These are phyloP conservation scores for Stramenopiles sp. DNA, from an alignment of 352 stramenopile genomes.

Conservation along the genomic window DNA sequence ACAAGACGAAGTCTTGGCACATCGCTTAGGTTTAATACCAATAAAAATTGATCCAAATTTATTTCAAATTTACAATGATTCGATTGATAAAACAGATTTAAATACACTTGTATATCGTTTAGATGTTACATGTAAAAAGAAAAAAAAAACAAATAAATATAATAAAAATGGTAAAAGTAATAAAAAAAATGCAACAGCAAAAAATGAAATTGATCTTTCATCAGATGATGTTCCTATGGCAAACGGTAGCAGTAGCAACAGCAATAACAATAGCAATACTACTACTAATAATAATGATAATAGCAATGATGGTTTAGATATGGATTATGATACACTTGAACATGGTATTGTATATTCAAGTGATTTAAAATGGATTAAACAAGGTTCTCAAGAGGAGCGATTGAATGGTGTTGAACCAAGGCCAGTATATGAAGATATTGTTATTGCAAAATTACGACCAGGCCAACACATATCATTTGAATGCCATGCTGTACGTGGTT, in stretches of 20 bases:
- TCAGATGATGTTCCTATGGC: constrained; percentile 7
- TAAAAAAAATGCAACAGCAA: constrained; percentile 11
- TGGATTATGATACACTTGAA: constrained; percentile 12
- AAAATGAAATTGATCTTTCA: not conserved
- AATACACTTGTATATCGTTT: constrained; percentile 91
- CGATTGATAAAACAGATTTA: constrained; percentile 68
- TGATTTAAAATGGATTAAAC: constrained; percentile 83
- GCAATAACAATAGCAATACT: no score
- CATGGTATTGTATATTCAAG: constrained; percentile 59
- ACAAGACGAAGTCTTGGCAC: constrained; percentile 69
- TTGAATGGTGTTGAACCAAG: constrained; percentile 40
- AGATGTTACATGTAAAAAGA: constrained; percentile 54
- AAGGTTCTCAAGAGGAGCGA: constrained; percentile 77
- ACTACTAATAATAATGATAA: no score
- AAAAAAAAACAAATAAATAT: no score
- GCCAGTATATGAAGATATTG: constrained; percentile 78
- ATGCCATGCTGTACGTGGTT: constrained; percentile 72
- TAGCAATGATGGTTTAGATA: constrained; percentile 14
- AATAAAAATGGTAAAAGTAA: constrained; percentile 16
- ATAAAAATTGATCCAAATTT: constrained; percentile 21
- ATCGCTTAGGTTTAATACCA: constrained; percentile 59
- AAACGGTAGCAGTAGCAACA: constrained; percentile 19
- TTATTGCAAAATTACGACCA: constrained; percentile 82
- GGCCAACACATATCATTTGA: constrained; percentile 87
- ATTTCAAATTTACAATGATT: constrained; percentile 33